Evolutionary conservation across 352 stramenopile species (phyloP).

Genomic region (Pythium folliculosum): DNA sequence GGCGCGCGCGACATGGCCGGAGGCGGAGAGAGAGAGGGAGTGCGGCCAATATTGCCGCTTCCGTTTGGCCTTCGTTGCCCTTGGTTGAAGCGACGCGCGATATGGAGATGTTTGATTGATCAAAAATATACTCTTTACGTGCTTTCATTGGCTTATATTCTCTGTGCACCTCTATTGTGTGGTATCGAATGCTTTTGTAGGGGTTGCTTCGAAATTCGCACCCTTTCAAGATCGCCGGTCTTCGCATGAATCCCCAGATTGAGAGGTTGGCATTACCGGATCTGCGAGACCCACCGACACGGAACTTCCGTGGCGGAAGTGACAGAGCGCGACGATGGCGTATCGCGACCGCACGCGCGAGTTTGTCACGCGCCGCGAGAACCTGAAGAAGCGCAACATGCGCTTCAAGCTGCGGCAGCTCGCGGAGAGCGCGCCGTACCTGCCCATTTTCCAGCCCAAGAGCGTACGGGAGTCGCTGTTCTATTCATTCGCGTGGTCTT

Average conservation of each 20-base stretch:
- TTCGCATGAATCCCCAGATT: not conserved
- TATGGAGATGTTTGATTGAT: not conserved
- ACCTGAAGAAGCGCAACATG: slow-evolving; percentile 57
- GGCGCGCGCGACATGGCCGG: not conserved
- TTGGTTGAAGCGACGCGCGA: slow-evolving; percentile 10
- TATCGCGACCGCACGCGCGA: slow-evolving; percentile 58
- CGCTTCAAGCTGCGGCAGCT: slow-evolving; percentile 58
- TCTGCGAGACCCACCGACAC: too few species aligned
- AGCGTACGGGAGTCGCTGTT: slow-evolving; percentile 32
- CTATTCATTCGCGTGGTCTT: not conserved
- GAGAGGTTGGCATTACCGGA: too few species aligned
- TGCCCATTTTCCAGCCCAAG: slow-evolving; percentile 57
- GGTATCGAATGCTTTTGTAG: slow-evolving; percentile 26
- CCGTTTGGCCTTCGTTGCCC: not conserved
- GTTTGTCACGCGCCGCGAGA: slow-evolving; percentile 44
- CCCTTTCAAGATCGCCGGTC: slow-evolving; percentile 51
- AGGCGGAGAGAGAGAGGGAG: not conserved
- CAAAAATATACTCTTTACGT: slow-evolving; percentile 1
- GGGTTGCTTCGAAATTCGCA: slow-evolving; percentile 26
- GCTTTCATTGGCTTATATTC: slow-evolving; percentile 19
- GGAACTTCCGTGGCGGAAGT: too few species aligned
- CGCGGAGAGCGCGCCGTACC: slow-evolving; percentile 39
- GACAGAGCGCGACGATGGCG: slow-evolving; percentile 41
- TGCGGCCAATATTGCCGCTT: not conserved
- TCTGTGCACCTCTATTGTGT: not conserved